phyloP scores from a whole-genome alignment of 495 filamentous ascomycete genomes.

The Parachaetomium inaequale region DNA sequence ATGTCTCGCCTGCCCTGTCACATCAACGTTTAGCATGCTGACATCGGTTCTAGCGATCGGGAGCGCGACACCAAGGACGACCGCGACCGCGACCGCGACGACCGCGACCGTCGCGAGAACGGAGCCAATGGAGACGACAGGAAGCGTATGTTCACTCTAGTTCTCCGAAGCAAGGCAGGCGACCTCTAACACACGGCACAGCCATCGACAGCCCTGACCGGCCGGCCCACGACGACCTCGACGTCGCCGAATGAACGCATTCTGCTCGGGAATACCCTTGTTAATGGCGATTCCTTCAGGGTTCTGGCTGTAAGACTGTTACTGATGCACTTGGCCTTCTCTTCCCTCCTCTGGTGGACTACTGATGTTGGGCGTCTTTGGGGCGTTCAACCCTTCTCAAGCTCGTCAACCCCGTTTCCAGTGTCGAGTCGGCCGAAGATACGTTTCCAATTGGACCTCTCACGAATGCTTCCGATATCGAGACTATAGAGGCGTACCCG shows the following conservation, averaged over 20 bases:
- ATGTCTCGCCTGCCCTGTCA: slow-evolving; percentile 38
- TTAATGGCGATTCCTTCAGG: not conserved
- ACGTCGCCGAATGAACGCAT: slow-evolving; percentile 77
- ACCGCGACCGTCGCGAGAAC: slow-evolving; percentile 60
- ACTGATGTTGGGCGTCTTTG: slow-evolving; percentile 31
- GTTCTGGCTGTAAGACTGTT: slow-evolving; percentile 31
- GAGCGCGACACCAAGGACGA: slow-evolving; percentile 52
- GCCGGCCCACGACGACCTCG: slow-evolving; percentile 90
- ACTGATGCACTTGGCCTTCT: slow-evolving; percentile 14
- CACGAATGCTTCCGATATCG: not conserved
- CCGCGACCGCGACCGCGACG: slow-evolving; percentile 55
- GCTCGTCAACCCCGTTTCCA: slow-evolving; percentile 24
- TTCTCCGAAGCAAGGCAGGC: slow-evolving; percentile 4
- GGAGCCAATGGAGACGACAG: slow-evolving; percentile 77
- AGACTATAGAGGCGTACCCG: not conserved
- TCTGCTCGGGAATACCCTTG: not conserved
- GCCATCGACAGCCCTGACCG: slow-evolving; percentile 68
- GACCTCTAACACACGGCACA: slow-evolving; percentile 26
- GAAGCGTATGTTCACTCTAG: slow-evolving; percentile 62
- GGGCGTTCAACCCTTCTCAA: slow-evolving; percentile 12
- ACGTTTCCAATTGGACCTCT: not conserved
- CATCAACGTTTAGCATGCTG: slow-evolving; percentile 27
- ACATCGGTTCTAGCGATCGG: slow-evolving; percentile 41
- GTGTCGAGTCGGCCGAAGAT: slow-evolving; percentile 32
- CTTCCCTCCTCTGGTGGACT: slow-evolving; percentile 17